A percentile compares a stretch with the other conserved stretches of the same genome.
Evolutionary conservation across 345 rosid genomes (phyloP).

Genomic region (Erucastrum elatum): DNA sequence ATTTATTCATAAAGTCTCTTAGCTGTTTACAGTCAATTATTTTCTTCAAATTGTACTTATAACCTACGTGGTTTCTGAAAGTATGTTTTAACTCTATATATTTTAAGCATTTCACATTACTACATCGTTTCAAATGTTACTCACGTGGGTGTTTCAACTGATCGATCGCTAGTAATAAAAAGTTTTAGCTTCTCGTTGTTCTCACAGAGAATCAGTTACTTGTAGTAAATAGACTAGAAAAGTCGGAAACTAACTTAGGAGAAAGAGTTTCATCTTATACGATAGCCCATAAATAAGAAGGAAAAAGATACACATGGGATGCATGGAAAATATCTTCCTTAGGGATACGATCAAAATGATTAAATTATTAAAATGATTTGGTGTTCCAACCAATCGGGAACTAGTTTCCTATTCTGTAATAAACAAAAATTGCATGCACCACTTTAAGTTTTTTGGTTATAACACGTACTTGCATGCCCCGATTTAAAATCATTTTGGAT

Average conservation of each 20-base stretch:
- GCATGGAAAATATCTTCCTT: slow-evolving; percentile 22
- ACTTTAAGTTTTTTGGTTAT: slow-evolving; percentile 17
- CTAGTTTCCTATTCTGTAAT: slow-evolving; percentile 35
- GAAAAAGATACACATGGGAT: slow-evolving; percentile 24
- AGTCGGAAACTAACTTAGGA: slow-evolving; percentile 1
- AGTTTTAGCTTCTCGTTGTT: slow-evolving; percentile 1
- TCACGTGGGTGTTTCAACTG: slow-evolving; percentile 21
- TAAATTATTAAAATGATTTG: slow-evolving; percentile 9
- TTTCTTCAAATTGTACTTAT: slow-evolving; percentile 32
- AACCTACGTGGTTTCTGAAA: slow-evolving; percentile 32
- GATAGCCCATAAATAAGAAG: slow-evolving; percentile 7
- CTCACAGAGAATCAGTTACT: not conserved
- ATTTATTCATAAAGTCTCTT: slow-evolving; percentile 6
- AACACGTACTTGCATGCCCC: slow-evolving; percentile 35
- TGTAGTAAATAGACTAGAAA: slow-evolving; percentile 7
- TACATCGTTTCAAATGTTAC: slow-evolving; percentile 30
- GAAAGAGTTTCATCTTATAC: not conserved
- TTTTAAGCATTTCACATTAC: slow-evolving; percentile 21
- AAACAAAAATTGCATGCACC: slow-evolving; percentile 32
- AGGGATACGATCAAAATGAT: slow-evolving; percentile 28
- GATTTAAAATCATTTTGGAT: slow-evolving; percentile 38
- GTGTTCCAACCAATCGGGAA: slow-evolving; percentile 34
- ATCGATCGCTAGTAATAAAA: slow-evolving; percentile 1
- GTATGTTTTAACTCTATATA: slow-evolving; percentile 29
- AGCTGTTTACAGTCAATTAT: slow-evolving; percentile 16